Evolutionary conservation across 2,329 filamentous ascomycete genomes (phyloP).

Genomic region (Huntiella savannae): DNA sequence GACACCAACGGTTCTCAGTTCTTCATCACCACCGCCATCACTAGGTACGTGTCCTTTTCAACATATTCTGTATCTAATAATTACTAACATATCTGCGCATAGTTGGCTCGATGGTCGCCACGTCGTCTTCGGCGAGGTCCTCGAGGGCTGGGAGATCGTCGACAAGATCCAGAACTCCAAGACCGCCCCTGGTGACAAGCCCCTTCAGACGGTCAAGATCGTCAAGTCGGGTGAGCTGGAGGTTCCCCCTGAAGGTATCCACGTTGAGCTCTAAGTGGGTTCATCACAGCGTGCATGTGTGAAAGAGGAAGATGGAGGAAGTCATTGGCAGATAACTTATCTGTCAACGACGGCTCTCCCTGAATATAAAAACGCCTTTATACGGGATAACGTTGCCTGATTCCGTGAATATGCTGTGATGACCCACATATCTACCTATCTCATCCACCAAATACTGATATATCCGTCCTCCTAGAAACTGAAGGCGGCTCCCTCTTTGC

Average conservation of each 20-base stretch:
- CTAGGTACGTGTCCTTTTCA: constrained; percentile 33
- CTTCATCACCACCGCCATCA: constrained; percentile 74
- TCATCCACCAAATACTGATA: constrained; percentile 7
- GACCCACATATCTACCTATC: too few relatives aligned
- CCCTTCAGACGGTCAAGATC: constrained; percentile 51
- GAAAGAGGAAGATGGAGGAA: too few relatives aligned
- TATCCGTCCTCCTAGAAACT: constrained; percentile 1
- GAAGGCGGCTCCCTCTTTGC: constrained; percentile 10
- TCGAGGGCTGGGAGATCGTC: constrained; percentile 68
- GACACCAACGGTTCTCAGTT: constrained; percentile 83
- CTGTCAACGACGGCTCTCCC: too few relatives aligned
- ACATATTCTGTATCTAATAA: not conserved
- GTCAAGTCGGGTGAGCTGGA: constrained; percentile 67
- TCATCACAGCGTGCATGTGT: too few relatives aligned
- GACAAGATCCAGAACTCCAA: constrained; percentile 57
- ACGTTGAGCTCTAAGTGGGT: constrained; percentile 56
- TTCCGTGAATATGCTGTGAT: too few relatives aligned
- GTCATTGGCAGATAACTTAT: too few relatives aligned
- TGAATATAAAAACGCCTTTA: too few relatives aligned
- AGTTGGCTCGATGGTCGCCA: constrained; percentile 71
- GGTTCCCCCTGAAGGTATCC: constrained; percentile 80
- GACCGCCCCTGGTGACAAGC: constrained; percentile 50
- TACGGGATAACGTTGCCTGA: too few relatives aligned
- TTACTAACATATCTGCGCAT: constrained; percentile 2
- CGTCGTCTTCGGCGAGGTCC: constrained; percentile 76